phyloP scores from a whole-genome alignment of 345 rosid species.

The Linum lewisii region DNA sequence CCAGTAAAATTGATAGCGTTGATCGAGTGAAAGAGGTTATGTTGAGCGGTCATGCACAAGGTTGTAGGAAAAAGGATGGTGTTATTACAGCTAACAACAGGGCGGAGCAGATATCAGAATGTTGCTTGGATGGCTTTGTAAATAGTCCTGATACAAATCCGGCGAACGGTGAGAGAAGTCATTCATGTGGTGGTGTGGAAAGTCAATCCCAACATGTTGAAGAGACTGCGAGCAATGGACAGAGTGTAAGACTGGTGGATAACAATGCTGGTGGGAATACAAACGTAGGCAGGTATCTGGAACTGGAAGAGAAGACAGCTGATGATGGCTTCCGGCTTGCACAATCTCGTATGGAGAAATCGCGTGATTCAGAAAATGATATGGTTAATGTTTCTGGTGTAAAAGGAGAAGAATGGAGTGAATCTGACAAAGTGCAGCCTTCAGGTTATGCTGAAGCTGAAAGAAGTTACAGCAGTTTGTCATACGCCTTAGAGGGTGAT shows the following conservation, averaged over 20 bases:
- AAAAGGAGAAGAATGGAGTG: conserved; percentile 8
- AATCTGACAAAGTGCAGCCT: conserved; percentile 6
- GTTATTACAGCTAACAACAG: conserved; percentile 1
- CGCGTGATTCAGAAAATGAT: conserved; percentile 10
- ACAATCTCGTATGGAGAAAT: conserved; percentile 21
- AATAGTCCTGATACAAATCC: not conserved
- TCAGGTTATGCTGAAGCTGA: conserved; percentile 9
- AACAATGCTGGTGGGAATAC: no score
- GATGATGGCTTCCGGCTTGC: conserved; percentile 17
- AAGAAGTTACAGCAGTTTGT: conserved; percentile 9
- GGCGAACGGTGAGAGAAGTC: not conserved
- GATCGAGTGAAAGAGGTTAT: conserved; percentile 1
- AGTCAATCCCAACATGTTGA: not conserved
- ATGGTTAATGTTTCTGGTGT: conserved; percentile 14
- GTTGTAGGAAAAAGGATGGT: not conserved
- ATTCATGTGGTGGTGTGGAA: conserved; percentile 10
- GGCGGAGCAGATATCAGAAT: conserved; percentile 2
- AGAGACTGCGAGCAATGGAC: conserved; percentile 9
- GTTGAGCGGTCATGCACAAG: not conserved
- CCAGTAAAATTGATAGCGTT: not conserved
- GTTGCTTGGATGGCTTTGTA: not conserved
- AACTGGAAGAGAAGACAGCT: conserved; percentile 15
- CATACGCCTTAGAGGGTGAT: conserved; percentile 2
- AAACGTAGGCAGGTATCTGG: conserved; percentile 8
- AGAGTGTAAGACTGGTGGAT: conserved; percentile 4